These are phyloP conservation scores for Neoboletus subvelutipes DNA, from an alignment of 768 basidiomycete species.

Conservation along the genomic window DNA sequence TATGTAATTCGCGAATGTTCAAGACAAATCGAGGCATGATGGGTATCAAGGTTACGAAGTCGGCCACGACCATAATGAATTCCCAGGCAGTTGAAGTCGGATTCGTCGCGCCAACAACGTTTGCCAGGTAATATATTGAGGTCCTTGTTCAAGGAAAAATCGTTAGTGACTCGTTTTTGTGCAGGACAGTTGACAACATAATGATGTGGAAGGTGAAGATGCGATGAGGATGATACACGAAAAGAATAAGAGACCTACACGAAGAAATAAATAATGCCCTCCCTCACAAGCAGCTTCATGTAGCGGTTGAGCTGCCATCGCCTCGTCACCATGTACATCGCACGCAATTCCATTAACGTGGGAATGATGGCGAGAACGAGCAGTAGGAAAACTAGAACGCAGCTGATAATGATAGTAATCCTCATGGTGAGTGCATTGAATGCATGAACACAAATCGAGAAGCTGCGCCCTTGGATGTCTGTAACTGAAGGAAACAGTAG, in stretches of 20 bases:
- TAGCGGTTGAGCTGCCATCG: conserved; percentile 1
- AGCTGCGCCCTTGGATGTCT: too few relatives aligned
- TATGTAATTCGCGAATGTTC: neutral
- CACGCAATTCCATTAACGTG: neutral
- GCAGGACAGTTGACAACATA: neutral
- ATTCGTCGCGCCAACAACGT: neutral
- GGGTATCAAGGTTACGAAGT: neutral
- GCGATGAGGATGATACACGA: neutral
- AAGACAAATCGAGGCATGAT: neutral
- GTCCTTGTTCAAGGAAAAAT: neutral
- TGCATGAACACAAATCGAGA: neutral
- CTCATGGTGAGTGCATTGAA: neutral
- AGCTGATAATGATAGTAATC: neutral
- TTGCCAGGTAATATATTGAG: neutral
- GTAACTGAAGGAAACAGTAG: neutral
- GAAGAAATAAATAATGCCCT: conserved; percentile 5
- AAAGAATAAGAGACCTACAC: neutral
- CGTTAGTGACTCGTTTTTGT: neutral
- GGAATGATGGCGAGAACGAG: neutral
- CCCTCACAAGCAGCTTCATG: neutral
- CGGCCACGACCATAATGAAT: neutral
- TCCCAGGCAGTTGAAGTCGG: neutral
- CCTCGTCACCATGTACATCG: neutral
- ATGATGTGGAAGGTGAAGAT: neutral
- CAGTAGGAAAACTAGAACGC: neutral